Conservation (phyloP, 192 early-diverging fungal genomes). For the Coemansia sp. region DNA sequence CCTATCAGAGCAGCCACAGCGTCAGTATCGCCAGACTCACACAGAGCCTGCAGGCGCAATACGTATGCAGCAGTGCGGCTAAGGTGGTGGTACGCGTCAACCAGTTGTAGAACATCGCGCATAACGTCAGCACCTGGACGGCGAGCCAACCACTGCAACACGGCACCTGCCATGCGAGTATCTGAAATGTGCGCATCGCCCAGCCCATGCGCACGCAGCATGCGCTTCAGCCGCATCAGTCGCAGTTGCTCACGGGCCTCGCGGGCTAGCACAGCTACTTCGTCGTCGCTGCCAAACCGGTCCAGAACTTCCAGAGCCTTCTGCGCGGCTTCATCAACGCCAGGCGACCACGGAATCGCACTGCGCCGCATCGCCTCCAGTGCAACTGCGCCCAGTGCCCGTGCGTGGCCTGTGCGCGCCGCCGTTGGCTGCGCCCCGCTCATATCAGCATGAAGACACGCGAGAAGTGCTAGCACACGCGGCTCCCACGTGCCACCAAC, state of each 20-base stretch:
- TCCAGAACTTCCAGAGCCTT: conserved; percentile 9
- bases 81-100: conserved; percentile 62
- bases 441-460: conserved; percentile 37
- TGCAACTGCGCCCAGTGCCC: conserved; percentile 27
- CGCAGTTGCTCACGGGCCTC: conserved; percentile 65
- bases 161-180: conserved; percentile 51
- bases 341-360: conserved; percentile 63
- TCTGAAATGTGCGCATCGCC: conserved; percentile 62
- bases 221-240: conserved; percentile 63
- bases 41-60: conserved; percentile 55
- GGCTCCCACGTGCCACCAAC: conserved; percentile 57
- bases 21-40: conserved; percentile 41
- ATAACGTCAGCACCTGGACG: conserved; percentile 57
- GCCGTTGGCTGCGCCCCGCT: conserved; percentile 4
- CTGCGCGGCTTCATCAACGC: conserved; percentile 51
- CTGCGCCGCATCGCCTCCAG: conserved; percentile 66
- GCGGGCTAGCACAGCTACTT: conserved; percentile 17
- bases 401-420: conserved; percentile 3
- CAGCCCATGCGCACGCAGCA: conserved; percentile 62
- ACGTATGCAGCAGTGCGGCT: conserved; percentile 58
- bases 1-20: conserved; percentile 11
- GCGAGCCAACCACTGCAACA: conserved; percentile 58
- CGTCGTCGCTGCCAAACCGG: conserved; percentile 12
- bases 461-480: conserved; percentile 56
- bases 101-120: conserved; percentile 60